These are phyloP conservation scores for Kwoniella newhampshirensis DNA, from an alignment of 768 basidiomycete genomes.

Conservation along the genomic window DNA sequence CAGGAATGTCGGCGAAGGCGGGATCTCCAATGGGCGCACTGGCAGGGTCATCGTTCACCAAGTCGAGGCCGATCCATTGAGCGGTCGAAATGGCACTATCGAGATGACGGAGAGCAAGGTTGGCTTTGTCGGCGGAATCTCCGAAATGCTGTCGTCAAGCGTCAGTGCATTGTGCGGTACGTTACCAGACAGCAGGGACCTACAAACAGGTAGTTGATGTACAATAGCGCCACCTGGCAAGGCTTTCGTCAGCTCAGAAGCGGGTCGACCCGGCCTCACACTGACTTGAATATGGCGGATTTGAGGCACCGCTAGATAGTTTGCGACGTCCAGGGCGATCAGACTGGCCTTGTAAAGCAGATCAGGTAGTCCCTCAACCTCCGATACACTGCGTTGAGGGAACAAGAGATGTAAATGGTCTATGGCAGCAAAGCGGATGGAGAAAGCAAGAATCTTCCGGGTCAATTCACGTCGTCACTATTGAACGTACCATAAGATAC, in stretches of 20 bases:
- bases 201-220: conserved; percentile 25
- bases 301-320: conserved; percentile 17
- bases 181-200: conserved; percentile 1
- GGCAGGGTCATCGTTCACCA: background rate
- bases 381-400: background rate
- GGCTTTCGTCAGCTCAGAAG: background rate
- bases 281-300: conserved; percentile 26
- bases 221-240: conserved; percentile 15
- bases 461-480: background rate
- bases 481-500: conserved; percentile 20
- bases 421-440: conserved; percentile 8
- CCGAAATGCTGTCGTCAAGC: conserved; percentile 23
- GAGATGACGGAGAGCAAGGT: conserved; percentile 17
- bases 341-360: conserved; percentile 19
- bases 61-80: conserved; percentile 18
- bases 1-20: background rate
- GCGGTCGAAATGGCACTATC: conserved; percentile 18
- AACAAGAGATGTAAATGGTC: background rate
- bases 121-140: conserved; percentile 11
- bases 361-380: background rate
- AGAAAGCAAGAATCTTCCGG: conserved; percentile 13
- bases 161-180: background rate
- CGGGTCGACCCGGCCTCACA: background rate
- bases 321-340: conserved; percentile 4
- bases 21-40: background rate